phyloP scores from a whole-genome alignment of 352 stramenopile species.

The Thalassiosira livingstoniorum region DNA sequence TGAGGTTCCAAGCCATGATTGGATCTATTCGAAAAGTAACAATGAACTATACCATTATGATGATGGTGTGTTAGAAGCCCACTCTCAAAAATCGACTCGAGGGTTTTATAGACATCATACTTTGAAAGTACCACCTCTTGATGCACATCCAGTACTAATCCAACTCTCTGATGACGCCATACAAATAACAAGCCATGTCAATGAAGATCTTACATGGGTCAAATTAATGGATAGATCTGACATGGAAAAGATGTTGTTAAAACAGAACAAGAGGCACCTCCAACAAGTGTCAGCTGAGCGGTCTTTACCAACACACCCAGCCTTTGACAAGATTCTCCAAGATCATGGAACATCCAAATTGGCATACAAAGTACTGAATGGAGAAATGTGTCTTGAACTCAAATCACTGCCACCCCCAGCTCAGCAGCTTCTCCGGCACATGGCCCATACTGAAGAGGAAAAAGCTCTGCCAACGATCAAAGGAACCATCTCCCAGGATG shows the following conservation, averaged over 20 bases:
- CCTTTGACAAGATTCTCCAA: neutral
- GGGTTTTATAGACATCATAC: constrained; percentile 29
- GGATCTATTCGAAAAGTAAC: neutral
- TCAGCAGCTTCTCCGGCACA: neutral
- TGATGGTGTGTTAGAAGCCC: constrained; percentile 27
- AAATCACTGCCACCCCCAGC: neutral
- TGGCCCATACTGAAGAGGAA: neutral
- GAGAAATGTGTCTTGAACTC: neutral
- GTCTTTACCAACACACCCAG: neutral
- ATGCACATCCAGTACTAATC: neutral
- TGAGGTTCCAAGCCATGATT: constrained; percentile 3
- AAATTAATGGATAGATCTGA: neutral
- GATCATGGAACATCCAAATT: neutral
- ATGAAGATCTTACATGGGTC: neutral
- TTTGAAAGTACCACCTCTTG: constrained; percentile 29
- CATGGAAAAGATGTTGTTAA: constrained; percentile 18
- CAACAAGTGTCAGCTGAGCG: constrained; percentile 28
- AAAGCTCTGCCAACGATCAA: neutral
- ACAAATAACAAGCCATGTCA: neutral
- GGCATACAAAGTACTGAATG: neutral
- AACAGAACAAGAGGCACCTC: constrained; percentile 39
- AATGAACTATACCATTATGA: constrained; percentile 22
- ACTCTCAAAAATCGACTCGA: neutral
- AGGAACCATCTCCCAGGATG: neutral
- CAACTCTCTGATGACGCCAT: neutral